Evolutionary conservation across 2,329 filamentous ascomycete genomes (phyloP), one percentile per base, ranked within the genome.

Genomic region (Coniochaeta prunicola): DNA sequence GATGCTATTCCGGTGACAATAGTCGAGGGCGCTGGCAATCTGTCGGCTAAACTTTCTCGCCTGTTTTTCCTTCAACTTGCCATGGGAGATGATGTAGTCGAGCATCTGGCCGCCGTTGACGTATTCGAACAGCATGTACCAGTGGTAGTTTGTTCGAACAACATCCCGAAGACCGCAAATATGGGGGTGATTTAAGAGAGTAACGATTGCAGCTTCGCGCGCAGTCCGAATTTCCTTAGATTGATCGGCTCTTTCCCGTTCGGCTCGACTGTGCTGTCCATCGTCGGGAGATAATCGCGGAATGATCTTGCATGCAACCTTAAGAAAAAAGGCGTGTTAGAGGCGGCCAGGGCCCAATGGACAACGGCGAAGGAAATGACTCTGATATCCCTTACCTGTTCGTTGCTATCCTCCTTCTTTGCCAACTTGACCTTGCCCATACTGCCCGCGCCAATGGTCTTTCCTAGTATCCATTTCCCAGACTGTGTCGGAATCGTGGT

Each of bases 121-220:
- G 73, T 94, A 97, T 76, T 99, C 94, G 70, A 96, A 99, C 57
- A 99, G 86, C 94, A 99, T 99, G 75, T 99, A 99, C 94, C 94
- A 99, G 74, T 99, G 94, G 72, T 97, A 94, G 69, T 94, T 93
- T 56, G 94, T 97, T 59, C 92, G 88, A 59, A 97, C 89, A 28
- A 97, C 92, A 75, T 99, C 94, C 64, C 92, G 87, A 82, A 99
- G 90, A 60, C 90, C 92, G 72, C 94, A 97, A 60, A 99, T 96
- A 70, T 96, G 96, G 15, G 93, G 94, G 69, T 97, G 94, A 69
- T 92, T 91, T 59, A 97, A 83, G 54, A 99, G 85, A 28, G 91
- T 96, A 63, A 97, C 93, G 69, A 99, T 97, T 65, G 94, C 94
- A 45, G 94, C 93, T 73, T 99, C 94, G 69, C 94, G 86, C 42